These are phyloP conservation scores for Calcarisporium arbuscula DNA, from an alignment of 2,329 filamentous ascomycete species.

Conservation along the genomic window DNA sequence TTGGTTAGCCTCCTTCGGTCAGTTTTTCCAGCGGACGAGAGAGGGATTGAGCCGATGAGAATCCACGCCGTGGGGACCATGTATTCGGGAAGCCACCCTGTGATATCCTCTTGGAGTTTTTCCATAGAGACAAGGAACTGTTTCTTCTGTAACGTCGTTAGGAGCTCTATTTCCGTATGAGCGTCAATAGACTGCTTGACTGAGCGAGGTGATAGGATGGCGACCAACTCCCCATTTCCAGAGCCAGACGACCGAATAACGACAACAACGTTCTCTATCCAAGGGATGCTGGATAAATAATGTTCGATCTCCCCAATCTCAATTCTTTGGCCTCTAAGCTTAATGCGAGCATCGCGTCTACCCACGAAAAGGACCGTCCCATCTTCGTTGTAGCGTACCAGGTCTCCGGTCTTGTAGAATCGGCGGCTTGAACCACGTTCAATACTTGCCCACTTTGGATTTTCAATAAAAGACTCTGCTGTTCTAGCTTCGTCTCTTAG, in stretches of 20 bases:
- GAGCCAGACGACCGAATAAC: background rate
- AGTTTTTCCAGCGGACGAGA: background rate
- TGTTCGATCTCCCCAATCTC: slow-evolving; percentile 28
- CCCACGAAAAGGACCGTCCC: slow-evolving; percentile 35
- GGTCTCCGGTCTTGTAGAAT: slow-evolving; percentile 38
- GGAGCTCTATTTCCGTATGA: background rate
- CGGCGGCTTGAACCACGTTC: background rate
- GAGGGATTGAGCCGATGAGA: background rate
- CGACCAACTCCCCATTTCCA: background rate
- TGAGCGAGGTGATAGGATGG: background rate
- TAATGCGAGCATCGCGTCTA: slow-evolving; percentile 49
- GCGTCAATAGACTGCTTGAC: background rate
- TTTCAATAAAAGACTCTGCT: background rate
- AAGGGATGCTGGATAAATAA: background rate
- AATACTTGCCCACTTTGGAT: background rate
- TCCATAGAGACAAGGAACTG: background rate
- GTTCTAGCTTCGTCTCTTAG: background rate
- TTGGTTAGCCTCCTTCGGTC: background rate
- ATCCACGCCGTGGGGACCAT: background rate
- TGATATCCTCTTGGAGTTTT: background rate
- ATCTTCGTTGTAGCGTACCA: slow-evolving; percentile 31
- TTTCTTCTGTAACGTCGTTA: background rate
- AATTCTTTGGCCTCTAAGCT: slow-evolving; percentile 46
- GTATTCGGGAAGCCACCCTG: background rate
- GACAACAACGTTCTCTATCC: background rate